Evolutionary conservation across 2,329 filamentous ascomycete genomes (phyloP).

Genomic region (Plectosphaerella cucumerina): DNA sequence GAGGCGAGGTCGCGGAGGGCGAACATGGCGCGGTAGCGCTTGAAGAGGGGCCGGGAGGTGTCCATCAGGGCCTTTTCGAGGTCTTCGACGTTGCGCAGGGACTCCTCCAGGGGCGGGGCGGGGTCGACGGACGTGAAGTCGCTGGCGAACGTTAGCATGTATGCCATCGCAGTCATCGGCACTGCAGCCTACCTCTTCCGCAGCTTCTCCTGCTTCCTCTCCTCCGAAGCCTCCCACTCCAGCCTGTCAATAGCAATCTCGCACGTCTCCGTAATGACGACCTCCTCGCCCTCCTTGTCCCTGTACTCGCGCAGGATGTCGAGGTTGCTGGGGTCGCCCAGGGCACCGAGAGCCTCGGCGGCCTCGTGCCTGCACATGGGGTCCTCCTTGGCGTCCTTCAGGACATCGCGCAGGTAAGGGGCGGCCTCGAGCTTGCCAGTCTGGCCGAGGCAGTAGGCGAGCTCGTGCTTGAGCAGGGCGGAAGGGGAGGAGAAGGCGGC

Average conservation of each 20-base stretch:
- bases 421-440: constrained; percentile 74
- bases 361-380: constrained; percentile 96
- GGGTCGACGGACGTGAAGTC: constrained; percentile 96
- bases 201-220: constrained; percentile 69
- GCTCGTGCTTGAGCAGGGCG: constrained; percentile 89
- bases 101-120: constrained; percentile 78
- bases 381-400: constrained; percentile 79
- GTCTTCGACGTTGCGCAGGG: constrained; percentile 64
- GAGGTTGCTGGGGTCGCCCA: constrained; percentile 72
- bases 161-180: constrained; percentile 1
- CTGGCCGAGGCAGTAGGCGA: constrained; percentile 95
- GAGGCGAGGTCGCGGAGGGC: constrained; percentile 91
- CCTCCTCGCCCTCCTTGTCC: constrained; percentile 70
- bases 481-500: constrained; percentile 82
- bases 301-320: constrained; percentile 68
- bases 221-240: constrained; percentile 81
- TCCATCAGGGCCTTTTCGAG: constrained; percentile 77
- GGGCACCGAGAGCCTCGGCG: constrained; percentile 86
- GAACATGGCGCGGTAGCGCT: constrained; percentile 97
- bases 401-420: constrained; percentile 65
- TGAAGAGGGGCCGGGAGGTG: constrained; percentile 74
- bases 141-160: constrained; percentile 42
- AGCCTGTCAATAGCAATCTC: constrained; percentile 95
- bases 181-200: constrained; percentile 63
- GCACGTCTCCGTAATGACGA: constrained; percentile 89